Evolutionary conservation across 2,329 filamentous ascomycete species (phyloP), one percentile per base, ranked within the genome.

Genomic region (Colletotrichum kahawae): DNA sequence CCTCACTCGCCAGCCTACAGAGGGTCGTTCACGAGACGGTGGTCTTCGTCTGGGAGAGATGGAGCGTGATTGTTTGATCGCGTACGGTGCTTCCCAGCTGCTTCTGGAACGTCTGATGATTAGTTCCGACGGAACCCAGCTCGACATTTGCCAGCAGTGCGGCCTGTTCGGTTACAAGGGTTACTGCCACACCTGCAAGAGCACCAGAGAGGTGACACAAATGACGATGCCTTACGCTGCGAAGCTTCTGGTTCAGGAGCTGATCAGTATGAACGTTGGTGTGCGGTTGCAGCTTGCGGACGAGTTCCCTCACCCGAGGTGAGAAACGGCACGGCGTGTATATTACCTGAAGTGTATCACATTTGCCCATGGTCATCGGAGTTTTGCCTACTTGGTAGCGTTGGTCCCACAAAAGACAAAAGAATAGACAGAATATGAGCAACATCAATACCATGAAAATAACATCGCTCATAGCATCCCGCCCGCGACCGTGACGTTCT

Each of bases 171-270:
- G 97, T 2, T 98, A 98, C 85, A 92, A 95, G 82, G 95, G 95
- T 33, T 98, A 95, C 91, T 99, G 97, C 83, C 95, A 97, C 85
- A 95, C 94, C 6, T 99, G 97, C 85, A 93, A 95, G 87, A 95
- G 92, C 79, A 96, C 94, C 51, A 91, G 94, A 72, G 92, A 94
- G 34, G 95, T 99, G 31, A 93, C 95, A 18, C 93, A 94, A 84
- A 98, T 99, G 94, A 96, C 93, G 38, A 97, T 99, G 90, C 97
- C 97, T 38, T 99, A 99, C 84, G 97, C 97, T 21, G 97, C 97
- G 1, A 98, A 99, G 89, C 86, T 99, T 82, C 87, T 99, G 71
- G 95, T 98, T 64, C 97, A 99, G 87, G 97, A 99, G 86, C 85
- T 99, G 81, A 93, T 98, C 82, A 98, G 95, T 84, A 99, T 99